A percentile compares a stretch with the other conserved stretches of the same genome.
phyloP scores from a whole-genome alignment of 169 alveolate species.

The Plasmodium vivax region DNA sequence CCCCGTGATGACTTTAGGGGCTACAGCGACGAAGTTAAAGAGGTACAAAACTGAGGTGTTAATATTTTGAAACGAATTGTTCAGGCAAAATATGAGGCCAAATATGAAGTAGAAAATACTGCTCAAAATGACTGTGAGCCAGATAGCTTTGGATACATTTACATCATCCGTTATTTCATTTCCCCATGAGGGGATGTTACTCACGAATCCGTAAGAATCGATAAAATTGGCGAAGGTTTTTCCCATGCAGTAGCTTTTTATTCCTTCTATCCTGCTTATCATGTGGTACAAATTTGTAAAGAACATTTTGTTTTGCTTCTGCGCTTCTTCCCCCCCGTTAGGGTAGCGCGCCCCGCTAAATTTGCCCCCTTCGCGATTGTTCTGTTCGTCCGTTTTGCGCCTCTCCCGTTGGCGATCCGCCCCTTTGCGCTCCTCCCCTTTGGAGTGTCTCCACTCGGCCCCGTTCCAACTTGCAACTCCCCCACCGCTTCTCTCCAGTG shows the following conservation, averaged over 20 bases:
- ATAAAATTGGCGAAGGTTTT: conserved; percentile 77
- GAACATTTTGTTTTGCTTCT: neutral
- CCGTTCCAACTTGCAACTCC: neutral
- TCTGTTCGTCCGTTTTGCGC: neutral
- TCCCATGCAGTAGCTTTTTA: conserved; percentile 71
- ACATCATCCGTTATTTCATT: conserved; percentile 85
- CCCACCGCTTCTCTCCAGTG: neutral
- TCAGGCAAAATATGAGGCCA: conserved; percentile 79
- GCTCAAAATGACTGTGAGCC: conserved; percentile 79
- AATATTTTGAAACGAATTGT: conserved; percentile 70
- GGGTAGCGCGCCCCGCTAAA: neutral
- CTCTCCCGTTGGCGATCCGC: too few relatives aligned
- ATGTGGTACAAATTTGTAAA: conserved; percentile 32
- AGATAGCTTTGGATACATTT: conserved; percentile 77
- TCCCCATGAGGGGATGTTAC: conserved; percentile 86
- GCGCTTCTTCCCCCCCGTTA: neutral
- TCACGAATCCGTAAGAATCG: conserved; percentile 81
- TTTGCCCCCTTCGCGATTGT: neutral
- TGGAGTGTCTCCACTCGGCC: neutral
- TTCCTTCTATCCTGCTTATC: conserved; percentile 47
- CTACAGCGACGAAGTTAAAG: conserved; percentile 78
- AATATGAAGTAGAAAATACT: conserved; percentile 76
- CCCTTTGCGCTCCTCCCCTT: neutral
- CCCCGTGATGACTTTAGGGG: conserved; percentile 83
- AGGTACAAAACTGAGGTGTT: conserved; percentile 73